phyloP scores from a whole-genome alignment of 148 eudicot species.

The Chenopodium quinoa region DNA sequence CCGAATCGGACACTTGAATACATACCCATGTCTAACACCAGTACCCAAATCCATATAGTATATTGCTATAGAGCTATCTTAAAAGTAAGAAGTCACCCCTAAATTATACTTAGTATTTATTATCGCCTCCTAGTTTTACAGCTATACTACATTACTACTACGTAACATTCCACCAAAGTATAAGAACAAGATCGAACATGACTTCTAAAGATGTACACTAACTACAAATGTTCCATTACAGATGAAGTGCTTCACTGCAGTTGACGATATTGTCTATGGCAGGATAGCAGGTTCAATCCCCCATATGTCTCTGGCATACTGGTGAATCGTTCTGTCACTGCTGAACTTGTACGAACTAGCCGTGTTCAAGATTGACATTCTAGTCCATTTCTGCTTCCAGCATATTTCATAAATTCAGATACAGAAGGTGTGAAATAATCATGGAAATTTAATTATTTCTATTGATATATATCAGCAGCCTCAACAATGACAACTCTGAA shows the following conservation, averaged over 20 bases:
- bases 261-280: slow-evolving; percentile 5
- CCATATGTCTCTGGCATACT: slow-evolving; percentile 94
- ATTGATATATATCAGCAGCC: neutral
- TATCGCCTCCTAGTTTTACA: slow-evolving; percentile 2
- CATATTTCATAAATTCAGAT: neutral
- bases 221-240: neutral
- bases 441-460: neutral
- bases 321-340: slow-evolving; percentile 90
- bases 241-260: neutral
- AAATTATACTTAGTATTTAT: no score
- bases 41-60: no score
- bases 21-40: no score
- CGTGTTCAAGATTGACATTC: slow-evolving; percentile 89
- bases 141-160: neutral
- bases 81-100: no score
- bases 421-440: neutral
- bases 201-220: neutral
- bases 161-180: neutral
- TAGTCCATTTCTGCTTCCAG: slow-evolving; percentile 83
- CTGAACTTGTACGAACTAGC: slow-evolving; percentile 94
- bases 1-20: no score
- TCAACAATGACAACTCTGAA: neutral
- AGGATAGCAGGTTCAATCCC: slow-evolving; percentile 46
- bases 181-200: neutral
- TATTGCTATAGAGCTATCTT: no score